Evolutionary conservation across 2,329 filamentous ascomycete genomes (phyloP), one percentile per base, ranked within the genome.

Genomic region (Diaporthe ampelina): DNA sequence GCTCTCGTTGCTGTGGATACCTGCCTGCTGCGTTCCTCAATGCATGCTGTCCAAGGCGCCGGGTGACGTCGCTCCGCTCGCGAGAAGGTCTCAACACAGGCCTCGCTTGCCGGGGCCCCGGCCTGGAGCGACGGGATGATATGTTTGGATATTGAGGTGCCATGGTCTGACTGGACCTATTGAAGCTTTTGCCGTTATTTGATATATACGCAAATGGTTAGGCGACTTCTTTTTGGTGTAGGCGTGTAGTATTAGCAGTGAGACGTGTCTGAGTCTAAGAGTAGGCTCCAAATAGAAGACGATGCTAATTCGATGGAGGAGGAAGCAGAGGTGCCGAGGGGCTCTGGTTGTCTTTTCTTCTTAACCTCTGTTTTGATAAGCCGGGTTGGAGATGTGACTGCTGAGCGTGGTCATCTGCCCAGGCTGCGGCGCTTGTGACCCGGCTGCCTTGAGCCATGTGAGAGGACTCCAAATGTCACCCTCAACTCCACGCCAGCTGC

Each of bases 331-430:
- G 13, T 7, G 15, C 29, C 11, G 19, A 10, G 17, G 29, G 54
- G 6, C 19, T 11, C 13, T 32, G 21, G 2, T 37, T 15, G 24
- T 15, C 3, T 32, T 72, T 54, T 9, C 56, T 26, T 63, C 45
- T 56, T 72, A n/a, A 29, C 26, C n/a, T 37, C 29, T 10, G 54
- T 15, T 10, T 15, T 35, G 24, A 54, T 32, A 54, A 24, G 32
- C n/a, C 24, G 17, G n/a, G n/a, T 48, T 61, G 57, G 69, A 63
- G 32, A 32, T 61, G 57, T 63, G 57, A 61, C 70, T 63, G 57
- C 70, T 63, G 70, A 63, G 70, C 24, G 35, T 19, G 48, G 26
- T 63, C 70, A 63, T 40, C 29, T 59, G 69, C 45, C 59, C 70
- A 43, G n/a, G 70, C 29, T 37, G 35, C 24, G 15, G 24, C 24